A percentile compares a stretch with the other conserved stretches of the same genome.
Evolutionary conservation across 2,329 filamentous ascomycete genomes (phyloP).

Genomic region (Aspergillus cejpii): DNA sequence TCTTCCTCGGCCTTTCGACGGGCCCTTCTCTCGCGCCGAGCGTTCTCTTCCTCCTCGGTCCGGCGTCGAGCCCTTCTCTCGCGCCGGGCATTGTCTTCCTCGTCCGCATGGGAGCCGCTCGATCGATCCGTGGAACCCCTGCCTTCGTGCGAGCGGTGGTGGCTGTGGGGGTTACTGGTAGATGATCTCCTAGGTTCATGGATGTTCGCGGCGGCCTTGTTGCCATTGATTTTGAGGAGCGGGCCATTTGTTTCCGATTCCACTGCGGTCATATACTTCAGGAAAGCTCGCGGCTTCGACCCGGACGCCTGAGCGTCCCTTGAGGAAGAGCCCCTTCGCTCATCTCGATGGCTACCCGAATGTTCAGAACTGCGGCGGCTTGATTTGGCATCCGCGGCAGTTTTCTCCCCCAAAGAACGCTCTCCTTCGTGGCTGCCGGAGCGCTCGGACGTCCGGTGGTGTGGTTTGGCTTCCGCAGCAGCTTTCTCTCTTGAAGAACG

Average conservation of each 20-base stretch:
- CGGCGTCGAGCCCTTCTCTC: slow-evolving; percentile 21
- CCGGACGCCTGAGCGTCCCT: slow-evolving; percentile 19
- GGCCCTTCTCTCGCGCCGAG: slow-evolving; percentile 15
- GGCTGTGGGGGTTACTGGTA: slow-evolving; percentile 25
- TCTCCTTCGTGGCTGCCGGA: neutral
- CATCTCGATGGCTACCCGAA: slow-evolving; percentile 21
- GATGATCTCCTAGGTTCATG: slow-evolving; percentile 27
- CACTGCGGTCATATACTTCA: slow-evolving; percentile 37
- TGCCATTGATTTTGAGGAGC: slow-evolving; percentile 35
- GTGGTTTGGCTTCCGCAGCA: slow-evolving; percentile 11
- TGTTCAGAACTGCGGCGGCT: slow-evolving; percentile 19
- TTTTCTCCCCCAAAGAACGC: slow-evolving; percentile 5
- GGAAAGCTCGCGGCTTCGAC: slow-evolving; percentile 24
- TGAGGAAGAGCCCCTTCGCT: slow-evolving; percentile 24
- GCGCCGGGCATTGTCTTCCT: slow-evolving; percentile 23
- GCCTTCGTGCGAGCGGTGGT: slow-evolving; percentile 23
- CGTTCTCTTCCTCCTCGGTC: slow-evolving; percentile 12
- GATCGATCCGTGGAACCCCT: slow-evolving; percentile 22
- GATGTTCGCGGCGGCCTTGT: slow-evolving; percentile 27
- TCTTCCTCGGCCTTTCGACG: slow-evolving; percentile 15
- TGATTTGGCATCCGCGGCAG: slow-evolving; percentile 5
- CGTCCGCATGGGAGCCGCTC: slow-evolving; percentile 24
- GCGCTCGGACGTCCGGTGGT: slow-evolving; percentile 13
- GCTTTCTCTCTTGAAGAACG: slow-evolving; percentile 13
- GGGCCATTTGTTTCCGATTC: slow-evolving; percentile 37